These are phyloP conservation scores for Stellera chamaejasme DNA, from an alignment of 345 rosid genomes.

Conservation along the genomic window DNA sequence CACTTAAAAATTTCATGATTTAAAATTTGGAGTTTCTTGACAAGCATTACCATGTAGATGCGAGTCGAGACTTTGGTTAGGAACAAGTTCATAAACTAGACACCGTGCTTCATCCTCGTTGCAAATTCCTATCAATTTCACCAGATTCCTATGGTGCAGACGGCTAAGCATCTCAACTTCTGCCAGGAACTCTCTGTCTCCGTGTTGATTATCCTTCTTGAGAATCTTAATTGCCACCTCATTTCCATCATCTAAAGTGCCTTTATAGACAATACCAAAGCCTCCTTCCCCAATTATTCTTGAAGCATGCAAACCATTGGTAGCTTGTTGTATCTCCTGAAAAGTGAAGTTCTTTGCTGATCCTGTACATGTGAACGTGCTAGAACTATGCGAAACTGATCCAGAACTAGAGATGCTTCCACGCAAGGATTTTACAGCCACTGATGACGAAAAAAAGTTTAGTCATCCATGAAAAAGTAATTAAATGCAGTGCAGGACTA, in stretches of 20 bases:
- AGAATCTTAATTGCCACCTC: constrained; percentile 72
- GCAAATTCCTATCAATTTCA: constrained; percentile 56
- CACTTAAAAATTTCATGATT: no score
- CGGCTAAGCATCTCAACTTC: constrained; percentile 83
- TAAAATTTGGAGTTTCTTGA: no score
- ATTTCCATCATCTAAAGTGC: constrained; percentile 40
- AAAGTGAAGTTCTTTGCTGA: constrained; percentile 42
- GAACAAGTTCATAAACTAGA: constrained; percentile 64
- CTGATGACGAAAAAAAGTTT: constrained; percentile 19
- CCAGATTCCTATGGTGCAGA: constrained; percentile 70
- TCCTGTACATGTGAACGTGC: constrained; percentile 39
- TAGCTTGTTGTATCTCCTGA: constrained; percentile 43
- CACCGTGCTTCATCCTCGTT: constrained; percentile 37
- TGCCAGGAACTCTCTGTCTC: constrained; percentile 60
- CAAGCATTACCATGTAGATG: constrained; percentile 46
- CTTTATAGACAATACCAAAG: constrained; percentile 58
- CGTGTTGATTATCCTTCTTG: constrained; percentile 51
- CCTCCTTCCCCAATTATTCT: constrained; percentile 71
- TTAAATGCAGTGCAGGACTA: not conserved
- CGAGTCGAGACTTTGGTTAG: constrained; percentile 65
- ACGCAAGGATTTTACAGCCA: constrained; percentile 11
- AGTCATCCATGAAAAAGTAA: constrained; percentile 1
- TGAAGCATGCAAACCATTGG: constrained; percentile 36
- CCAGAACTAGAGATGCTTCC: constrained; percentile 26
- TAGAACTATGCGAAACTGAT: constrained; percentile 30